Evolutionary conservation across 2,329 filamentous ascomycete species (phyloP), one percentile per base, ranked within the genome.

Genomic region (Lasiodiplodia gonubiensis): DNA sequence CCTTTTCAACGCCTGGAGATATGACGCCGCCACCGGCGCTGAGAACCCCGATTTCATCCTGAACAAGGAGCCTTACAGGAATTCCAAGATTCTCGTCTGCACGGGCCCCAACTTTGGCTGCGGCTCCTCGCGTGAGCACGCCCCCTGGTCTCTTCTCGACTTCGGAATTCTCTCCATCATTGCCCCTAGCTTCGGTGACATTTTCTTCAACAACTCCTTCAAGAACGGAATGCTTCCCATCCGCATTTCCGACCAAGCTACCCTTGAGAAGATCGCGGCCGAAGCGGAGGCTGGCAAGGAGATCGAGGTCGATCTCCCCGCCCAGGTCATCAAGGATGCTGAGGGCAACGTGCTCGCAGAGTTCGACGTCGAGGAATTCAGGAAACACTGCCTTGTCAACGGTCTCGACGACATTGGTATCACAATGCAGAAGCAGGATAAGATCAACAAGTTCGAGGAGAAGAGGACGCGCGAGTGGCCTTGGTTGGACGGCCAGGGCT

Each of bases 151-250:
- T 6, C 87, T 98, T 27, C 89, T 97, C 67, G 95, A 98, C 81
- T 98, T 98, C 74, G 95, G 95, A 72, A 97, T 99, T 83, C 92
- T 91, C 77, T 94, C 91, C 78, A 86, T 98, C 75, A 97, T 98
- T 73, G 95, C 94, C 0, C 92, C 93, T 1, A 94, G 91, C 1
- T 92, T 88, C 72, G 92, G 91, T 68, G 93, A 97, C 76, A 99
- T 99, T 80, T 97, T 97, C 88, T 96, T 94, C 88, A 97, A 97
- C 88, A 99, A 99, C 85, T 95, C 92, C n/a, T 98, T 97, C 88
- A 98, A 99, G 87, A 99, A 99, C 84, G 94, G 94, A 83, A 98
- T 98, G 95, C 85, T 98, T 70, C 94, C 94, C 57, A 88, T 98
- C 69, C 82, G 86, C 68, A 91, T 98, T 76, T 82, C 86, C 37